phyloP scores from a whole-genome alignment of 768 basidiomycete species.

The Jaapia argillacea region DNA sequence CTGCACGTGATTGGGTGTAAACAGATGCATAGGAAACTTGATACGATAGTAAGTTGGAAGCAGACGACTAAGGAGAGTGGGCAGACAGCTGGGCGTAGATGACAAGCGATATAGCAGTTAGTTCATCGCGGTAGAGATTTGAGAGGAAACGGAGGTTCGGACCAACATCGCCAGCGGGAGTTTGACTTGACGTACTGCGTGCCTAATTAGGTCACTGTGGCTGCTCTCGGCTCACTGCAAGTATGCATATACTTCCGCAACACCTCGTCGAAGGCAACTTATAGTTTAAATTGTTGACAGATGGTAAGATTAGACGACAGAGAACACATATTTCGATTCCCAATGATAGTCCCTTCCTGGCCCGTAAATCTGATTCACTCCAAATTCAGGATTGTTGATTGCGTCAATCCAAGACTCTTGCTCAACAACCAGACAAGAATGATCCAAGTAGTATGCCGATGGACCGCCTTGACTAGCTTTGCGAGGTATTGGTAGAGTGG shows the following conservation, averaged over 20 bases:
- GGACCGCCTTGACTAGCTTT: constrained; percentile 34
- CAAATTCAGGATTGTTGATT: constrained; percentile 37
- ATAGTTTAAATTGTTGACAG: neutral
- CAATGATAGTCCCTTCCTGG: constrained; percentile 26
- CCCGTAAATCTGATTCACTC: constrained; percentile 33
- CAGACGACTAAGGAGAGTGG: too few species aligned
- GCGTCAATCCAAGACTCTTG: constrained; percentile 34
- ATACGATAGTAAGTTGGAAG: too few species aligned
- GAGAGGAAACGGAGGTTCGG: too few species aligned
- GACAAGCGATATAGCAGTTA: too few species aligned
- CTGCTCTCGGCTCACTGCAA: too few species aligned
- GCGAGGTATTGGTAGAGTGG: constrained; percentile 25
- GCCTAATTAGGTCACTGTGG: neutral
- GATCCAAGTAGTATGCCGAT: constrained; percentile 21
- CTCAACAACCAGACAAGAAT: constrained; percentile 35
- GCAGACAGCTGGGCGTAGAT: too few species aligned
- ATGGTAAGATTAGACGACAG: constrained; percentile 6
- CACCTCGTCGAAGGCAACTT: neutral
- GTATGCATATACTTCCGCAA: neutral
- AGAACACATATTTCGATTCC: constrained; percentile 32
- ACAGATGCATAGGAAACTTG: constrained; percentile 46
- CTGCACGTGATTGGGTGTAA: constrained; percentile 77
- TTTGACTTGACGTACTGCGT: too few species aligned
- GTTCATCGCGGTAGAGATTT: too few species aligned
- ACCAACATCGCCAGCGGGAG: too few species aligned